Evolutionary conservation across 2,329 filamentous ascomycete species (phyloP), one percentile per base, ranked within the genome.

Genomic region (Verticillium isaacii): DNA sequence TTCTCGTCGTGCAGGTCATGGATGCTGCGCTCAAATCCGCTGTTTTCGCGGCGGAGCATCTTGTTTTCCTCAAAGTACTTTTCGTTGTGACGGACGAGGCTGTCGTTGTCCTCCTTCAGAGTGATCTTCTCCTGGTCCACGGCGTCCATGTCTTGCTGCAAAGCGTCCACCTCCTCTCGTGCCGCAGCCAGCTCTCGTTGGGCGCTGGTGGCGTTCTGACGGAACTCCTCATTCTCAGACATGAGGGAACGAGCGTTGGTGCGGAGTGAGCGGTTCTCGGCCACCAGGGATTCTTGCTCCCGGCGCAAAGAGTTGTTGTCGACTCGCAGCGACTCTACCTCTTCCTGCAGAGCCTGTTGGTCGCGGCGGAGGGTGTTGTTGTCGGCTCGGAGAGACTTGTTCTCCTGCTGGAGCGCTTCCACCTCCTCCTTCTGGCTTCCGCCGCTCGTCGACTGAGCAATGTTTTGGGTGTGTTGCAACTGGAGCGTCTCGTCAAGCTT

Each of bases 1-100:
- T 81, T 79, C 57, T 83, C 76, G 8, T 78, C 76, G 56, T 80
- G 76, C n/a, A 83, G 69, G 37, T 78, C 75, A 25, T 77, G 76
- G 32, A 79, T 71, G 60, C 75, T 79, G 57, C 77, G 78, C 67
- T 80, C 79, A 62, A 80, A 83, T 59, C 73, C 74, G 29, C 77
- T 74, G 64, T 83, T 84, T 67, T 85, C 78, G 17, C 77, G 75
- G 19, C 74, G 73, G 6, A 82, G 73, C 41, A 76, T 72, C 71
- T 82, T 82, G 73, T 82, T 84, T 67, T 84, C 81, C 61, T 74
- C 78, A 66, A 81, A 84, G 66, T 83, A 84, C 63, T 79, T 80
- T 58, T 85, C 81, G 62, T 85, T 85, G 68, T 83, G 80, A 41
- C 79, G 80, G 59, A 82, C 82, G 25, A 85, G 77, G 65, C 79